Evolutionary conservation across 169 alveolate genomes (phyloP).

Genomic region (Cryptosporidium sp.): DNA sequence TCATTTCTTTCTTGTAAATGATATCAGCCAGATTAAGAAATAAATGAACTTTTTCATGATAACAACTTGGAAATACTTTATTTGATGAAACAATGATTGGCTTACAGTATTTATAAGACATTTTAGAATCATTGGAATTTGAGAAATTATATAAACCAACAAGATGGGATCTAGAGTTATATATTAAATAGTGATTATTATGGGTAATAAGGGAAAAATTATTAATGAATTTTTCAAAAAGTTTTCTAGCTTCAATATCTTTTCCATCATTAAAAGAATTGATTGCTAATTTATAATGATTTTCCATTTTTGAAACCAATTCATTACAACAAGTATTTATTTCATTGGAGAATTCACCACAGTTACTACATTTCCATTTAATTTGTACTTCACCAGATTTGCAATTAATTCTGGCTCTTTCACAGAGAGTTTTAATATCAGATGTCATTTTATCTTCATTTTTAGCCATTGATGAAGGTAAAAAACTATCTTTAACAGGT

Average conservation of each 20-base stretch:
- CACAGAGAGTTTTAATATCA: constrained; percentile 46
- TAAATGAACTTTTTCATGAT: constrained; percentile 87
- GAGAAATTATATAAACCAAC: constrained; percentile 86
- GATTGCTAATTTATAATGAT: constrained; percentile 79
- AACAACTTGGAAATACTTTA: constrained; percentile 85
- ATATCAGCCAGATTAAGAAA: constrained; percentile 85
- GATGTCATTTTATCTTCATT: constrained; percentile 32
- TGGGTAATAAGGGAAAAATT: constrained; percentile 85
- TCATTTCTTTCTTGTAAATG: constrained; percentile 78
- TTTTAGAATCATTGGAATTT: constrained; percentile 81
- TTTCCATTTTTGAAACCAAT: constrained; percentile 79
- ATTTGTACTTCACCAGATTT: constrained; percentile 70
- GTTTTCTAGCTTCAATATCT: constrained; percentile 79
- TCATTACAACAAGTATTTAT: constrained; percentile 75
- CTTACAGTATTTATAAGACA: constrained; percentile 81
- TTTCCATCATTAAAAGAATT: constrained; percentile 81
- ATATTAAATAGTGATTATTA: constrained; percentile 86
- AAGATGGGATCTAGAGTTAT: constrained; percentile 84
- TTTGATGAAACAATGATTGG: constrained; percentile 87
- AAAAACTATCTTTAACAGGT: not conserved
- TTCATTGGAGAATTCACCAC: constrained; percentile 80
- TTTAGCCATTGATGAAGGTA: not conserved
- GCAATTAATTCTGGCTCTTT: constrained; percentile 60
- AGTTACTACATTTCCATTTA: constrained; percentile 83
- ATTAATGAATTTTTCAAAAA: constrained; percentile 79